Evolutionary conservation across 768 basidiomycete genomes (phyloP).

Genomic region (Xerocomellus intermedius): DNA sequence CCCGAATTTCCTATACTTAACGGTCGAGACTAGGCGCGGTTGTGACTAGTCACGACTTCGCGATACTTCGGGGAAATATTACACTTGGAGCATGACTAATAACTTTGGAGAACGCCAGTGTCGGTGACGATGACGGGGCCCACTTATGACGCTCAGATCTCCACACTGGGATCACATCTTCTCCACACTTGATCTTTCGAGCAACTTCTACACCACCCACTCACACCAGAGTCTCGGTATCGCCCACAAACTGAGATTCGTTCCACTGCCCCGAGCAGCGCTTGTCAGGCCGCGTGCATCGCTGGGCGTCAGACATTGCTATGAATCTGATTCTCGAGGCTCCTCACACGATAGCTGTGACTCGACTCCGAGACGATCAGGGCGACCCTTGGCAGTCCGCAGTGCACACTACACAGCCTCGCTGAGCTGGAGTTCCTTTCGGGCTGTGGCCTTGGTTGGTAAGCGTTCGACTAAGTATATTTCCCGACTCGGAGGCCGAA

Average conservation of each 20-base stretch:
- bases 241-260: not conserved
- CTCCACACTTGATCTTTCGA: not conserved
- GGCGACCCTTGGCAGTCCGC: not conserved
- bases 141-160: not conserved
- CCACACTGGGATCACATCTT: not conserved
- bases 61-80: too few relatives aligned
- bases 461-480: not conserved
- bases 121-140: not conserved
- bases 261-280: not conserved
- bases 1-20: too few relatives aligned
- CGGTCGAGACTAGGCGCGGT: too few relatives aligned
- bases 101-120: not conserved
- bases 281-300: not conserved
- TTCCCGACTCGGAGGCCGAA: too few relatives aligned
- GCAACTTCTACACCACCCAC: slow-evolving; percentile 6
- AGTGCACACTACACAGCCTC: slow-evolving; percentile 2
- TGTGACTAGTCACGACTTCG: slow-evolving; percentile 19
- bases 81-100: not conserved
- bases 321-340: not conserved
- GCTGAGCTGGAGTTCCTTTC: too few relatives aligned
- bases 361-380: not conserved
- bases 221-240: not conserved
- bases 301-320: not conserved
- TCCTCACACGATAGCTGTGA: not conserved
- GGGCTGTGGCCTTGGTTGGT: not conserved